phyloP scores from a whole-genome alignment of 1,284 basidiomycete species.

The Cystobasidium pallidum region DNA sequence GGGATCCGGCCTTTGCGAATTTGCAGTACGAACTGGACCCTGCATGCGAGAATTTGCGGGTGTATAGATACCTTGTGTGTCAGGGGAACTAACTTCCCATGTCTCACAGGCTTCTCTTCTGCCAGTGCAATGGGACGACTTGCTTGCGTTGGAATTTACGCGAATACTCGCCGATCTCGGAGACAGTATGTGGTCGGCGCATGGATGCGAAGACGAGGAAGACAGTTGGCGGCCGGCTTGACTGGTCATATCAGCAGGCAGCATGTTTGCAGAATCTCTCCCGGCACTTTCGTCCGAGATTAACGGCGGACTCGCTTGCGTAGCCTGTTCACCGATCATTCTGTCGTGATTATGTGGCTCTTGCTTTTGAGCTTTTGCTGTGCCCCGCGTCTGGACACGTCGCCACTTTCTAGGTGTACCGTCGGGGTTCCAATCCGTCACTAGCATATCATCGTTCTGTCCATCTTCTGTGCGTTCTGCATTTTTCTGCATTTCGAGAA shows the following conservation, averaged over 20 bases:
- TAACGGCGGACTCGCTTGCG: background rate
- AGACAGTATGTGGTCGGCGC: background rate
- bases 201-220: background rate
- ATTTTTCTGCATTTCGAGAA: slow-evolving; percentile 17
- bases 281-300: background rate
- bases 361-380: background rate
- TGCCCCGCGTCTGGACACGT: background rate
- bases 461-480: background rate
- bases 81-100: background rate
- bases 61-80: too few relatives aligned
- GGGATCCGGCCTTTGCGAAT: background rate
- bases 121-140: background rate
- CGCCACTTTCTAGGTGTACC: slow-evolving; percentile 38
- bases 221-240: background rate
- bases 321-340: background rate
- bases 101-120: background rate
- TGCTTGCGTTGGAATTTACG: background rate
- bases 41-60: background rate
- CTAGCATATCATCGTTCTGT: slow-evolving; percentile 14
- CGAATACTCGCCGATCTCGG: background rate
- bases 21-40: too few relatives aligned
- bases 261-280: background rate
- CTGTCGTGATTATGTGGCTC: background rate
- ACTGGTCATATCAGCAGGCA: background rate
- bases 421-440: slow-evolving; percentile 34